A percentile compares a stretch with the other conserved stretches of the same genome.
These are phyloP conservation scores for Paramyrothecium roridum DNA, from an alignment of 2,329 filamentous ascomycete species.

Conservation along the genomic window DNA sequence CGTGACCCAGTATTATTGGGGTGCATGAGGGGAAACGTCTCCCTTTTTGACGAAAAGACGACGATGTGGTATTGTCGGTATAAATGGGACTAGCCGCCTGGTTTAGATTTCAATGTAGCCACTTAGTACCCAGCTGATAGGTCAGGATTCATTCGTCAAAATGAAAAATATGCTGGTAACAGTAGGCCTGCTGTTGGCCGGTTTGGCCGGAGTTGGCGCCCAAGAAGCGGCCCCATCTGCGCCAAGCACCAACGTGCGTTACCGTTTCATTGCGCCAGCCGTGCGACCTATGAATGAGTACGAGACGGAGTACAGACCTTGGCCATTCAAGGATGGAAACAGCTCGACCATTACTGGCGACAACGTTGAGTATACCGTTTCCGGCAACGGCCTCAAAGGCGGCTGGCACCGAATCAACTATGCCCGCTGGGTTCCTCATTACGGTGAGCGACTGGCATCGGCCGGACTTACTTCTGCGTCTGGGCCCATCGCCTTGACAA, in stretches of 20 bases:
- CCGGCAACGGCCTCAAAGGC: neutral
- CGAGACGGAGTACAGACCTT: neutral
- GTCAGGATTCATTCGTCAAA: neutral
- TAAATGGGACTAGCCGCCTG: too few species aligned
- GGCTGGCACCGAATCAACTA: neutral
- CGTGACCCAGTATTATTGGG: too few species aligned
- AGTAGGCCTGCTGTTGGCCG: neutral
- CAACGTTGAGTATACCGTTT: neutral
- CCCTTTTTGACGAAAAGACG: too few species aligned
- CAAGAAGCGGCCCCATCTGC: neutral
- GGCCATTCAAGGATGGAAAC: neutral
- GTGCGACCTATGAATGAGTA: conserved; percentile 1
- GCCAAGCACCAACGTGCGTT: neutral
- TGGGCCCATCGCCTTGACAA: neutral
- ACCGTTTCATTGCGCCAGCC: neutral
- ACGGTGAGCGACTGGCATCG: neutral
- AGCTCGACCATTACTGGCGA: neutral
- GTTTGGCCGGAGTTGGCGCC: neutral
- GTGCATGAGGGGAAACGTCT: too few species aligned
- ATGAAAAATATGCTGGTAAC: neutral
- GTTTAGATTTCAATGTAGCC: too few species aligned
- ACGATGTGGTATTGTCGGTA: too few species aligned
- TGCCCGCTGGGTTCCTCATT: neutral
- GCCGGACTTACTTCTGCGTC: neutral
- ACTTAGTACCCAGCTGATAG: too few species aligned